Evolutionary conservation across 2,329 filamentous ascomycete genomes (phyloP), one percentile per base, ranked within the genome.

Genomic region (Graphiopsis chlorocephala): DNA sequence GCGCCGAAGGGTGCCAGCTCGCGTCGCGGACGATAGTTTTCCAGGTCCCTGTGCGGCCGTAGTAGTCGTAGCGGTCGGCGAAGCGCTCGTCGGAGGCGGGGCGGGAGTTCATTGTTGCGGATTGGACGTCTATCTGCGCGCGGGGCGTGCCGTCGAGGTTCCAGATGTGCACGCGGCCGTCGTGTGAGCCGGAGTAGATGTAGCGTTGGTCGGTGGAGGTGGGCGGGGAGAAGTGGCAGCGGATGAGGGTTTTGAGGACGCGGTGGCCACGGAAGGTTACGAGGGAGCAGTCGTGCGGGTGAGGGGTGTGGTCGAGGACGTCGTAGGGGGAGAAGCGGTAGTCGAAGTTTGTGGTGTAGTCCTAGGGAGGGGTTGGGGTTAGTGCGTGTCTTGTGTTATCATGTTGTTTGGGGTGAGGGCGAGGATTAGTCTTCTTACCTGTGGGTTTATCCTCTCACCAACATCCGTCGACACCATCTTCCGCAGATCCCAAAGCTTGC

Each of bases 401-500:
- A 7, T 4, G n/a, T 25, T 4, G 20, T 28, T 35, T 25, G 7
- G 4, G n/a, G 3, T 7, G 14, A 26, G 23, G 2, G 47, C 23
- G 11, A 28, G 26, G 7, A 11, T 33, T 4, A 4, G 6, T n/a
- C n/a, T 20, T 55, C 71, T 58, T 67, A 73, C 73, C 68, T 72
- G 68, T 33, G 85, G 83, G 66, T 88, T 82, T 61, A 88, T 79
- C 33, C 81, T 78, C 53, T 83, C 81, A 65, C 87, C 90, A 61
- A 83, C 81, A 35, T 88, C 84, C 0, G 90, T 89, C 5, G 88
- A 88, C 82, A 95, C 91, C 84, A 93, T 94, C 83, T 91, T 96
- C 60, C 94, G 85, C 64, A 97, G 76, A 76, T 99, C 95, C 95
- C 95, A 99, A 0, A 99, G 84, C 78, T 98, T 98, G 87, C 96